Evolutionary conservation across 2,329 filamentous ascomycete species (phyloP).

Genomic region (Ceratocystis huliohia): DNA sequence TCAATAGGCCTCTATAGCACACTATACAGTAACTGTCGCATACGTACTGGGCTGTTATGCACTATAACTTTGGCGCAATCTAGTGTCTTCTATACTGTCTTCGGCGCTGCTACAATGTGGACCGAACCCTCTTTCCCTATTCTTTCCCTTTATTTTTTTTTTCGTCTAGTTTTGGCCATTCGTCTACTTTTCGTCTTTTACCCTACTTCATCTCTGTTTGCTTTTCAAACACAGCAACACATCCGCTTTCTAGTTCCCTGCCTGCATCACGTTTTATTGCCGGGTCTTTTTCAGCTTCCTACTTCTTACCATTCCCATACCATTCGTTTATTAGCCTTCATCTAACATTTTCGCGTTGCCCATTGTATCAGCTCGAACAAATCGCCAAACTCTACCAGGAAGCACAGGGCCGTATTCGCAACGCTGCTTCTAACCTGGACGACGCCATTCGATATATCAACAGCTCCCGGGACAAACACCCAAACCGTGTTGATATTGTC

Average conservation of each 20-base stretch:
- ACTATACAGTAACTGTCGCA: no score
- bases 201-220: not conserved
- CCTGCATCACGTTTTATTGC: no score
- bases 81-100: no score
- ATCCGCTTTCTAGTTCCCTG: not conserved
- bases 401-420: slow-evolving; percentile 58
- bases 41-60: no score
- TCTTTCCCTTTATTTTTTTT: not conserved
- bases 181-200: not conserved
- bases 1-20: no score
- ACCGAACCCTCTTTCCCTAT: slow-evolving; percentile 8
- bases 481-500: slow-evolving; percentile 59
- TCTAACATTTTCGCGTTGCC: slow-evolving; percentile 22
- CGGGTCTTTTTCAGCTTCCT: not conserved
- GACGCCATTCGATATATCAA: slow-evolving; percentile 60
- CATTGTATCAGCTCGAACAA: slow-evolving; percentile 40
- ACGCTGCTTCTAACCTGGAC: slow-evolving; percentile 53
- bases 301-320: not conserved
- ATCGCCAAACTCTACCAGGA: slow-evolving; percentile 49
- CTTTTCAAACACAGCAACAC: not conserved
- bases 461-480: slow-evolving; percentile 54
- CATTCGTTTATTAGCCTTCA: not conserved
- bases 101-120: no score
- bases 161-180: not conserved
- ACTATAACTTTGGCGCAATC: no score